Base-by-base conservation (phyloP, 805 yeast genomes). In the Clavispora santaluciae region DNA sequence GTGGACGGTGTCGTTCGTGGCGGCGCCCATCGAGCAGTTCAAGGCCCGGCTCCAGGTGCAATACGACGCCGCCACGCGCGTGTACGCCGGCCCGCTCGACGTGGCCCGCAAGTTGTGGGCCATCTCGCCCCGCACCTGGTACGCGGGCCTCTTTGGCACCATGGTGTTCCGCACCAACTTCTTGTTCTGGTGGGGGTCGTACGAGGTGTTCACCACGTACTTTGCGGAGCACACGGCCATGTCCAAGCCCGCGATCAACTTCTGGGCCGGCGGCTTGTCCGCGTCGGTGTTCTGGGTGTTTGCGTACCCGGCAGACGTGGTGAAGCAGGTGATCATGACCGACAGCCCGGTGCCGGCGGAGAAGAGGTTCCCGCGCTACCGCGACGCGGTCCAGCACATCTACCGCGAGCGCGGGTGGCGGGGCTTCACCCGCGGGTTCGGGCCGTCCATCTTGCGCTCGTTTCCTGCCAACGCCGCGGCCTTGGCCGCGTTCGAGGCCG, bases 401-500 rank as follows among this genome's bases (percentile, higher is more conserved):
- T 86, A 86, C 55, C 61, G 60, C 22, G 70, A 71, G 39, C 71
- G 71, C 46, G 95, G 95, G 5, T 58, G 72, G 53, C 64, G 61
- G 42, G 96, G 95, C 1, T 89, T 84, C 57, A 81, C 85, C 26
- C 74, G 80, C 51, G 96, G 95, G 1, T 88, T 86, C 59, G 78
- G 77, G 6, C 95, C 95, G 6, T 78, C 86, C 5, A 82, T 87
- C 22, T 56, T 81, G 48, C 72, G 96, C 49, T 85, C 95, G 16
- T 88, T 88, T 74, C 96, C 96, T 1, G 95, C 95, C 1, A 88
- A 88, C 60, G 96, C 95, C 1, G 90, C 95, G 12, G 96, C 96
- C 0, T 66, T 88, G 44, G 95, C 91, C 5, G 87, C 93, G 1
- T 88, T 87, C 57, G 96, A 88, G 61, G 81, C 85, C 15, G 87